Percentiles rank a stretch among this genome's conserved stretches.
Conservation (phyloP, 192 early-diverging fungal genomes). For the Funneliformis mosseae region DNA sequence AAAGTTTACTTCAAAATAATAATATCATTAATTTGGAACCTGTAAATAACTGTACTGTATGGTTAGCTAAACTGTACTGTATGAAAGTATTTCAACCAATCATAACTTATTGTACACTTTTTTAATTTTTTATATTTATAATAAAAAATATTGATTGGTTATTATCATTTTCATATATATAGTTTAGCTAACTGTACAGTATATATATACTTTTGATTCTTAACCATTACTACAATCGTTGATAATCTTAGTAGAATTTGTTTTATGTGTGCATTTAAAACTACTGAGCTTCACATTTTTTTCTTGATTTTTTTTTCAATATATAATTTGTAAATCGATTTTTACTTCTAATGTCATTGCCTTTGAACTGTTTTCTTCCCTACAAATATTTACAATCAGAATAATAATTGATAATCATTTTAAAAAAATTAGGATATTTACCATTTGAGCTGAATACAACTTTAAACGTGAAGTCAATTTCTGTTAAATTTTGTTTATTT, state of each 20-base stretch:
- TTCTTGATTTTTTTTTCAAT: conserved; percentile 28
- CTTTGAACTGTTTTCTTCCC: conserved; percentile 33
- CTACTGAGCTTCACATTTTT: conserved; percentile 30
- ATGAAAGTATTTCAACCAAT: too few relatives aligned
- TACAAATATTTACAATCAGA: conserved; percentile 27
- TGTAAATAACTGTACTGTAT: too few relatives aligned
- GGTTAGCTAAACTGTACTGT: too few relatives aligned
- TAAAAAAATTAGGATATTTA: conserved; percentile 23
- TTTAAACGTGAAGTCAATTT: conserved; percentile 33
- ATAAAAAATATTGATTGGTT: too few relatives aligned
- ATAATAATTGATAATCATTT: conserved; percentile 25
- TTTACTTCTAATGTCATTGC: conserved; percentile 24
- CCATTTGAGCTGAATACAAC: conserved; percentile 32
- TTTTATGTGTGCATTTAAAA: conserved; percentile 25
- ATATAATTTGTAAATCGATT: conserved; percentile 37
- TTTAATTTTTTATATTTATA: too few relatives aligned
- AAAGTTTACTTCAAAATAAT: too few relatives aligned
- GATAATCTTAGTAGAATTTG: conserved; percentile 28
- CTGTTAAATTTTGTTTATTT: conserved; percentile 33
- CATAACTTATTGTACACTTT: too few relatives aligned
- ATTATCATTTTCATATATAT: too few relatives aligned
- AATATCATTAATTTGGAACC: too few relatives aligned
- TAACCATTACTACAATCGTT: conserved; percentile 31
- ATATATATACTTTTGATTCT: conserved; percentile 20
- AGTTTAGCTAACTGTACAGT: too few relatives aligned